Base-by-base conservation (phyloP, 169 alveolate genomes). In the Cryptosporidium ubiquitum region DNA sequence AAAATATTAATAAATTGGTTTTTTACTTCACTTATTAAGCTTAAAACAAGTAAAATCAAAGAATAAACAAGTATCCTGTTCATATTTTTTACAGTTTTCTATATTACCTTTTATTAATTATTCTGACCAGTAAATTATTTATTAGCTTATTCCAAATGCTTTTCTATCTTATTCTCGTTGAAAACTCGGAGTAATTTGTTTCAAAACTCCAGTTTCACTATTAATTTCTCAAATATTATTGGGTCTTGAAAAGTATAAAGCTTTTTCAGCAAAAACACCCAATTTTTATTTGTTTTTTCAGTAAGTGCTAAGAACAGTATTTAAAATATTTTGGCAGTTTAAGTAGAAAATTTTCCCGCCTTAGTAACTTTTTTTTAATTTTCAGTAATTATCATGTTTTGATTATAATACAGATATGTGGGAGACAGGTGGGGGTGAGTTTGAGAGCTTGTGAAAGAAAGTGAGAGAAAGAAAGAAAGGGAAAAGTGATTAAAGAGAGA, bases 1-100 rank as follows among this genome's bases (percentile, higher is more conserved):
- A 79, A 20, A 20, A 73, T 26, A 10, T 39, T 47, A 5, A 79
- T 6, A 5, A 79, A n/a, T 33, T 79, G 89, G 47, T 20, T 33
- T 5, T 29, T 10, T 10, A 49, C 37, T 23, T 26, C 20, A 2
- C 10, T 26, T 23, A 55, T 26, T 55, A 55, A 55, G 66, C 16
- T 14, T 4, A 55, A n/a, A 55, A 55, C 35, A n/a, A 55, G 29
- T 23, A 26, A n/a, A 16, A 20, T 26, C 16, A 55, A 26, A 26
- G 66, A 55, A n/a, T n/a, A n/a, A 55, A 0, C 16, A 10, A 55
- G 37, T 55, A 55, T 2, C 16, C 9, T 55, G 5, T 10, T 23
- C 66, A 55, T 55, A 47, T 55, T 20, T 55, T 5, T 26, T 35
- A 55, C 37, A 55, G 37, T 55, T 55, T 55, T 47, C 55, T 47